These are phyloP conservation scores for Mortierella sp. DNA, from an alignment of 371 early-diverging fungal species.

Conservation along the genomic window DNA sequence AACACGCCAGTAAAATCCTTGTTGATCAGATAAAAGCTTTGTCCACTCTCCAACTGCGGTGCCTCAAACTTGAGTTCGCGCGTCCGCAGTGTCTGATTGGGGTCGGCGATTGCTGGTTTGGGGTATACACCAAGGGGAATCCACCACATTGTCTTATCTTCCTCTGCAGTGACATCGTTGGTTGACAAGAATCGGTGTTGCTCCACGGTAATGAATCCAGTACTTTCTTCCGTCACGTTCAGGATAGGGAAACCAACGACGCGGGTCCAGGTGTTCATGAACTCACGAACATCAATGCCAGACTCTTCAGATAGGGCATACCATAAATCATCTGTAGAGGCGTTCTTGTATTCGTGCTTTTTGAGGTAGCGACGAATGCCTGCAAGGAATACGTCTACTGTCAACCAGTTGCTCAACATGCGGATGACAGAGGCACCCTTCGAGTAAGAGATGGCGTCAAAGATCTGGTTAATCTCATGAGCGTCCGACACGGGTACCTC, in stretches of 20 bases:
- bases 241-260: constrained; percentile 70
- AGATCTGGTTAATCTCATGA: constrained; percentile 80
- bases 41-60: too few relatives aligned
- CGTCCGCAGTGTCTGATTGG: constrained; percentile 48
- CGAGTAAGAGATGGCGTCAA: constrained; percentile 82
- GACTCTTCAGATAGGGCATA: constrained; percentile 72
- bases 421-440: constrained; percentile 95
- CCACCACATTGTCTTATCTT: constrained; percentile 78
- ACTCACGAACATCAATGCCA: constrained; percentile 74
- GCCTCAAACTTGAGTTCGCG: constrained; percentile 46
- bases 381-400: constrained; percentile 67
- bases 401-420: constrained; percentile 78
- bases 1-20: constrained; percentile 70
- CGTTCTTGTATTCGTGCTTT: constrained; percentile 81
- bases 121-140: constrained; percentile 67
- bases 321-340: constrained; percentile 90
- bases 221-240: not conserved
- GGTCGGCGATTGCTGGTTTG: constrained; percentile 40
- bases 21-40: constrained; percentile 72
- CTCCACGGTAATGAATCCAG: constrained; percentile 52
- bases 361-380: constrained; percentile 86
- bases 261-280: constrained; percentile 89
- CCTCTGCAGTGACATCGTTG: constrained; percentile 75
- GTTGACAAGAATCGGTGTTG: constrained; percentile 83
- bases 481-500: constrained; percentile 86